Evolutionary conservation across 805 yeast genomes (phyloP), one percentile per base, ranked within the genome.

Genomic region (Metschnikowia anglica): DNA sequence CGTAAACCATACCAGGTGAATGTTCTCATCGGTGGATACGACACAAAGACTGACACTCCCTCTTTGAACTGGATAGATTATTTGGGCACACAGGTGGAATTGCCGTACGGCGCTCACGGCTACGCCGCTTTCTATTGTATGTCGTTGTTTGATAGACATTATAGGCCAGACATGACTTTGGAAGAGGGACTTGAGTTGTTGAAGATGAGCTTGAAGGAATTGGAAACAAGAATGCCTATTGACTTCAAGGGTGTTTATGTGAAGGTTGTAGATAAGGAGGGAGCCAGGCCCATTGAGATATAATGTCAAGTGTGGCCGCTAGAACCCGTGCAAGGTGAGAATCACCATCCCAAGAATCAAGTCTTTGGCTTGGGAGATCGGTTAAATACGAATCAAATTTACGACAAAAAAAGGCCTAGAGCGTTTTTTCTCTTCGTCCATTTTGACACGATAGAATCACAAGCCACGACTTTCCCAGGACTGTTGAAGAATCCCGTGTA

Each of bases 91-190:
- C 80, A 83, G 52, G 95, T 83, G 12, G 88, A 83, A 47, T 73
- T 93, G 46, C 98, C 99, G 12, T 93, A 93, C 61, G 96, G 95
- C 13, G 98, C 98, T 2, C 99, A 93, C 63, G 99, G 99, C 10
- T 93, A 93, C 60, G 96, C 98, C n/a, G 96, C 95, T 1, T 93
- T 91, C 66, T 93, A 93, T 64, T 82, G 96, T 24, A 77, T 88
- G 64, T 86, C 98, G 2, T 70, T 91, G 51, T 74, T 93, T 53
- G 99, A 93, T 70, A 89, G 84, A 54, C 96, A 89, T 66, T 89
- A 90, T 68, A 77, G 83, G 61, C 74, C 81, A 32, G 90, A 82
- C 54, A 78, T 90, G 81, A 70, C 77, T 5, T 64, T 78, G 30
- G 88, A 81, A 28, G 91, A 88, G 47, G 99, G 97, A 2, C 60